Evolutionary conservation across 1,284 basidiomycete species (phyloP).

Genomic region (Ustilago trichophora): DNA sequence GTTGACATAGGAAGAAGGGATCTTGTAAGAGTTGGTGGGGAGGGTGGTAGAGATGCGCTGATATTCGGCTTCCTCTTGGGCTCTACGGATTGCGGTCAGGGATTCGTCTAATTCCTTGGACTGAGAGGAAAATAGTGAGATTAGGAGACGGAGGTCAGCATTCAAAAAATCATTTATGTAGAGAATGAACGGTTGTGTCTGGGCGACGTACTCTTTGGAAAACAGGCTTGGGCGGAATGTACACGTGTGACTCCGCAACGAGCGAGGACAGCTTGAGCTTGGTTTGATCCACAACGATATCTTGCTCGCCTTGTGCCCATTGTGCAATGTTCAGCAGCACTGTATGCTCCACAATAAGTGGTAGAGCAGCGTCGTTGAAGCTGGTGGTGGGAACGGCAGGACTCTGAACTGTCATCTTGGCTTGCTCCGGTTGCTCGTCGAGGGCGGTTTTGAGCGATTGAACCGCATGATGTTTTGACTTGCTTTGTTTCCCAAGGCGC

Average conservation of each 20-base stretch:
- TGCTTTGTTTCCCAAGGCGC: not conserved
- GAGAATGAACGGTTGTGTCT: too few species aligned
- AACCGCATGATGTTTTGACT: conserved; percentile 6
- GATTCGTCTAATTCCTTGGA: conserved; percentile 35
- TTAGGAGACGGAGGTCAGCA: too few species aligned
- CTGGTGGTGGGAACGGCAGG: conserved; percentile 13
- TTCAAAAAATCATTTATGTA: too few species aligned
- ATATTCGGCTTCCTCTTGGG: conserved; percentile 38
- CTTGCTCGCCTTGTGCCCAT: conserved; percentile 1
- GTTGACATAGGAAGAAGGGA: conserved; percentile 26
- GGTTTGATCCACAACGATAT: not conserved
- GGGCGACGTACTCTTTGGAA: conserved; percentile 13
- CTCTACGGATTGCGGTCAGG: conserved; percentile 25
- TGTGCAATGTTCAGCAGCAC: conserved; percentile 14
- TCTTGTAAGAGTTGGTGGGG: conserved; percentile 4
- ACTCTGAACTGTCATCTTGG: conserved; percentile 22
- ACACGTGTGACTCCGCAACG: conserved; percentile 13
- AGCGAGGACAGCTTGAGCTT: conserved; percentile 21
- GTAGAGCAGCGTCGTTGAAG: not conserved
- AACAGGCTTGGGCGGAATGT: conserved; percentile 29
- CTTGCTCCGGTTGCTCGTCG: conserved; percentile 7
- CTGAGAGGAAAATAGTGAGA: not conserved
- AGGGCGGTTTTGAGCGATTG: conserved; percentile 14
- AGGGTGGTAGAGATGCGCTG: conserved; percentile 23
- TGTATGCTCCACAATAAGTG: conserved; percentile 22